Evolutionary conservation across 2,329 filamentous ascomycete species (phyloP).

Genomic region (Sporothrix pallida): DNA sequence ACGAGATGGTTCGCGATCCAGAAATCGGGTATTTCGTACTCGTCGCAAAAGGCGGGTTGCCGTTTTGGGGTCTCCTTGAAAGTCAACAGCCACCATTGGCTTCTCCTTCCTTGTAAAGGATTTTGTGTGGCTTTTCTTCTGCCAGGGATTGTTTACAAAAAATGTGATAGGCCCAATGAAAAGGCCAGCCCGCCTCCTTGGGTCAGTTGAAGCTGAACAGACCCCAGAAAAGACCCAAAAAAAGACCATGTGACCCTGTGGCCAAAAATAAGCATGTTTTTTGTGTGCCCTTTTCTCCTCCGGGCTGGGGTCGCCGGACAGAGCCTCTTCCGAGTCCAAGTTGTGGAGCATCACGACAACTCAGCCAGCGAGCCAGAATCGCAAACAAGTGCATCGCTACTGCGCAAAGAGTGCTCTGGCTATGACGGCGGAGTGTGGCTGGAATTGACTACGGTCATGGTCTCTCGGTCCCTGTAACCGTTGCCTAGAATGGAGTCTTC

Average conservation of each 20-base stretch:
- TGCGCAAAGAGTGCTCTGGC: no score
- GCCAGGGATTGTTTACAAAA: not conserved
- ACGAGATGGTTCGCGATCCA: not conserved
- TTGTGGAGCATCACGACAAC: not conserved
- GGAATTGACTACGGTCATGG: not conserved
- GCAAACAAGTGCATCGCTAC: no score
- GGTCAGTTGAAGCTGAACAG: no score
- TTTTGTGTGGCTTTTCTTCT: not conserved
- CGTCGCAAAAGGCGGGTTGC: not conserved
- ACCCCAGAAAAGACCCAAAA: no score
- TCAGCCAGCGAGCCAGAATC: no score
- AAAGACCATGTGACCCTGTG: slow-evolving; percentile 1
- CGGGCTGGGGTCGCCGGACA: not conserved
- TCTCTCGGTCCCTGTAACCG: not conserved
- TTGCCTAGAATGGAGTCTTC: not conserved
- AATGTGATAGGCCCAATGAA: not conserved
- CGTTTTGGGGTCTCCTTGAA: slow-evolving; percentile 1
- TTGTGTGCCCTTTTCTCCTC: not conserved
- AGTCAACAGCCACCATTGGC: not conserved
- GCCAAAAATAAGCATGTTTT: slow-evolving; percentile 24
- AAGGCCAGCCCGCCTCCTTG: not conserved
- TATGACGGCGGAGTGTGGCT: not conserved
- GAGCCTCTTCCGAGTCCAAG: not conserved
- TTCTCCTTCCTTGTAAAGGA: not conserved
- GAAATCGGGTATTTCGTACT: no score